Evolutionary conservation across 345 rosid genomes (phyloP), one percentile per base, ranked within the genome.

Genomic region (Salix purpurea): DNA sequence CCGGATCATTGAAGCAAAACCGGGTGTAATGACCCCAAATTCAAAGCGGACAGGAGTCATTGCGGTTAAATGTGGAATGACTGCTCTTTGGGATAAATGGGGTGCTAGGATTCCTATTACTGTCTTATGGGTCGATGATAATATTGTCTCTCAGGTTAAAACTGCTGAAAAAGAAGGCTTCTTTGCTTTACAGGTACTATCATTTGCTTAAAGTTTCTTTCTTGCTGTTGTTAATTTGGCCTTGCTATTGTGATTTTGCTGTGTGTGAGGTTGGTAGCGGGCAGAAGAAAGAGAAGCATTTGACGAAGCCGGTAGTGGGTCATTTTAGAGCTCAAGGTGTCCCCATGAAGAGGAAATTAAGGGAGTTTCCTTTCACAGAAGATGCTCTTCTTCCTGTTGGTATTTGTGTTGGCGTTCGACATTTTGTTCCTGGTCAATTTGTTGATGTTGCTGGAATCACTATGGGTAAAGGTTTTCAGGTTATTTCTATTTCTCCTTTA

Each of bases 311-410:
- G 36, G 97, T 89, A 83, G 89, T 96, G 60, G 99, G 98, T 54
- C 99, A 96, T 89, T 96, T 93, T 77, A 92, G 99, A 86, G 94
- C 97, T 82, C 97, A 96, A 76, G 93, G 88, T 68, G 99, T 93
- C 84, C 92, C 97, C 4, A 82, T 96, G 84, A 91, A 89, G 92
- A 90, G 98, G 86, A 96, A 96, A 80, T 73, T 96, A 86, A 89
- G 82, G 80, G 98, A 96, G 86, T 93, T 93, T 79, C 98, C 97
- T 30, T 98, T 96, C 71, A 92, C 95, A 0, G 98, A 93, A 86
- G 97, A 93, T 77, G 99, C 94, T 1, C 90, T 96, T 81, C 89
- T 93, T 64, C 97, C 95, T 16, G 84, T 91, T 65, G 98, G 99
- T 24, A 89, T 91, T 26, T 78, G 89, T 32, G 74, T 96, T 23